Evolutionary conservation across 352 stramenopile species (phyloP).

Genomic region (Pythium insidiosum): DNA sequence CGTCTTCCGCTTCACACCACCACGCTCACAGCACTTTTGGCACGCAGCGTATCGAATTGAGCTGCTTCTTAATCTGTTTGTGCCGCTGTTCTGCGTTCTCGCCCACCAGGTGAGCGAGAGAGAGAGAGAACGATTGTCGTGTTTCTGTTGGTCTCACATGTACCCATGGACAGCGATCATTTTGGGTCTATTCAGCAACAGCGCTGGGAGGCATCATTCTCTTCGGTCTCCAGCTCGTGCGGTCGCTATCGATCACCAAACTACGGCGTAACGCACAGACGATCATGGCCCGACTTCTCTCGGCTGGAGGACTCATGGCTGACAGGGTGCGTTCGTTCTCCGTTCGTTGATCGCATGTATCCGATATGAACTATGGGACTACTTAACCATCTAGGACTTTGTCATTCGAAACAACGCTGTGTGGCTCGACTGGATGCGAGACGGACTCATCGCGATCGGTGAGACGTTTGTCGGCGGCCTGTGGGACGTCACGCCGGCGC

Average conservation of each 20-base stretch:
- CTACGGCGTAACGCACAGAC: conserved; percentile 52
- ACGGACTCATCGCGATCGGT: conserved; percentile 73
- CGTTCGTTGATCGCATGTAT: neutral
- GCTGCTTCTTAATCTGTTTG: conserved; percentile 62
- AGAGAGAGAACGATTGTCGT: neutral
- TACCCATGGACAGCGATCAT: conserved; percentile 34
- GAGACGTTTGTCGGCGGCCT: conserved; percentile 74
- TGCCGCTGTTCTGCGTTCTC: conserved; percentile 72
- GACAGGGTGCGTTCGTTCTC: conserved; percentile 26
- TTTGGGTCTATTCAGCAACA: conserved; percentile 70
- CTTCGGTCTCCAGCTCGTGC: conserved; percentile 54
- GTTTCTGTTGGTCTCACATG: conserved; percentile 3
- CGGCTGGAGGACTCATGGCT: conserved; percentile 45
- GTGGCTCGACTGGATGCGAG: conserved; percentile 85
- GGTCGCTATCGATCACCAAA: conserved; percentile 66
- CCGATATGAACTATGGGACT: neutral
- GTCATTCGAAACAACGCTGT: conserved; percentile 69
- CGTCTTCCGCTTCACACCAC: conserved; percentile 70
- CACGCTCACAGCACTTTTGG: conserved; percentile 68
- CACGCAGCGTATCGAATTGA: conserved; percentile 78
- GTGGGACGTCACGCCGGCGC: conserved; percentile 46
- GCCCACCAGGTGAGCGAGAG: conserved; percentile 67
- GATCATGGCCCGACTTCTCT: conserved; percentile 69
- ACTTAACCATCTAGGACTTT: conserved; percentile 40
- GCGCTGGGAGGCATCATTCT: conserved; percentile 47